These are phyloP conservation scores for Saccharomycopsis capsularis DNA, from an alignment of 805 yeast species.

Conservation along the genomic window DNA sequence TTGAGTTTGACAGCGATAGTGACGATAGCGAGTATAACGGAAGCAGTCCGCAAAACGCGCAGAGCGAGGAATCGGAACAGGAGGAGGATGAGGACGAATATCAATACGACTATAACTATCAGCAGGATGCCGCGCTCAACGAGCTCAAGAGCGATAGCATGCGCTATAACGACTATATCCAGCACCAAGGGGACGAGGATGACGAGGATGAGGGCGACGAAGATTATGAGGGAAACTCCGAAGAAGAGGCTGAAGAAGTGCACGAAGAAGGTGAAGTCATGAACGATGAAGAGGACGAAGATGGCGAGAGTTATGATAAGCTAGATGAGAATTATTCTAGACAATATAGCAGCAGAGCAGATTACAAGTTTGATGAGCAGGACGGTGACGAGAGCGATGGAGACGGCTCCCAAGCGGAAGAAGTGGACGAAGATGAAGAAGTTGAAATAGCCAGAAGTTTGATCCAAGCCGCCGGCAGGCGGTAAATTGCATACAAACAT, in stretches of 20 bases:
- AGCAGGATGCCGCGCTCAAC: slow-evolving; percentile 10
- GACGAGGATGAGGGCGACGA: slow-evolving; percentile 22
- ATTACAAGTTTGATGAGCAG: not conserved
- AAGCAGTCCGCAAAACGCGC: slow-evolving; percentile 4
- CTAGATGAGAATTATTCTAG: slow-evolving; percentile 2
- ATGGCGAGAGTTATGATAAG: slow-evolving; percentile 11
- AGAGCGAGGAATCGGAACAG: slow-evolving; percentile 3
- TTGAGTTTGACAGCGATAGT: slow-evolving; percentile 14
- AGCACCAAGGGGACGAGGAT: slow-evolving; percentile 22
- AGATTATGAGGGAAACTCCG: slow-evolving; percentile 21
- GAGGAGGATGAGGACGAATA: slow-evolving; percentile 16
- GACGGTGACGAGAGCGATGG: slow-evolving; percentile 1
- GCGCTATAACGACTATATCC: slow-evolving; percentile 19
- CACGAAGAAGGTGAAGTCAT: not conserved
- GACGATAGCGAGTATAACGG: slow-evolving; percentile 12
- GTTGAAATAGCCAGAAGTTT: not conserved
- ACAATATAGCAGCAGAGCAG: not conserved
- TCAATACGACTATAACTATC: slow-evolving; percentile 21
- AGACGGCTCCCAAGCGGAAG: not conserved
- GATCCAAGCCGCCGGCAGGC: not conserved
- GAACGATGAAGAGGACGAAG: slow-evolving; percentile 1
- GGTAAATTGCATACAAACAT: too few relatives aligned
- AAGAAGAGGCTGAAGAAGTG: slow-evolving; percentile 5
- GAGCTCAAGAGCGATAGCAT: slow-evolving; percentile 19
- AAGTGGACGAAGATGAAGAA: slow-evolving; percentile 2